Base-by-base conservation (phyloP, 345 rosid genomes). In the Dipteronia dyeriana region DNA sequence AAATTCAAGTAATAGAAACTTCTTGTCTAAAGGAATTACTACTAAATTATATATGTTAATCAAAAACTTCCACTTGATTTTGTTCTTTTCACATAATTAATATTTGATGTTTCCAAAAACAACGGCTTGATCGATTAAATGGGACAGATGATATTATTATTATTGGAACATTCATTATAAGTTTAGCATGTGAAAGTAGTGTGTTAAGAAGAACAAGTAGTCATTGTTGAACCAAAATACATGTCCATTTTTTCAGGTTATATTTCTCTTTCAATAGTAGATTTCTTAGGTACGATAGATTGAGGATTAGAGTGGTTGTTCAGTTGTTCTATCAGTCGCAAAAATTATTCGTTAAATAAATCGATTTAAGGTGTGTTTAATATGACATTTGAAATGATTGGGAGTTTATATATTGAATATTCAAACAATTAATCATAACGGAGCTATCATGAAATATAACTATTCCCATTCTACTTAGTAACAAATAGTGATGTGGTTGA, bases 221-320 rank as follows among this genome's bases (percentile, higher is more conserved):
- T 17, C 29, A 63, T 63, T 62, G 77, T 39, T 74, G 77, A 41
- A 41, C 39, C 41, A 22, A 60, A 38, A 31, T 20, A 39, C 14
- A 4, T 47, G 38, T 47, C n/a, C 19, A 25, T 3, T 43, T 43
- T 19, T 43, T 19, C 51, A 16, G 57, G n/a, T 29, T 1, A 34
- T 20, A 13, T 71, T 20, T 73, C 54, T 39, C 8, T 73, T 73
- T 60, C 12, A 14, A 34, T 34, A 25, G 41, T 60, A 17, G 68
- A 61, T 59, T 72, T 39, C 10, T 20, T 38, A 59, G 54, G 26
- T 54, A 72, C 1, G 75, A 73, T 8, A 17, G 66, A 73, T 61
- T 9, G 19, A 43, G 11, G 25, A 16, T 23, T 2, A 41, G 5
- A 73, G 39, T 9, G 68, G 57, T 43, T 41, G 68, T 73, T 73